These are phyloP conservation scores for Cyclostephanos tholiformis DNA, from an alignment of 108 stramenopile genomes.

Conservation along the genomic window DNA sequence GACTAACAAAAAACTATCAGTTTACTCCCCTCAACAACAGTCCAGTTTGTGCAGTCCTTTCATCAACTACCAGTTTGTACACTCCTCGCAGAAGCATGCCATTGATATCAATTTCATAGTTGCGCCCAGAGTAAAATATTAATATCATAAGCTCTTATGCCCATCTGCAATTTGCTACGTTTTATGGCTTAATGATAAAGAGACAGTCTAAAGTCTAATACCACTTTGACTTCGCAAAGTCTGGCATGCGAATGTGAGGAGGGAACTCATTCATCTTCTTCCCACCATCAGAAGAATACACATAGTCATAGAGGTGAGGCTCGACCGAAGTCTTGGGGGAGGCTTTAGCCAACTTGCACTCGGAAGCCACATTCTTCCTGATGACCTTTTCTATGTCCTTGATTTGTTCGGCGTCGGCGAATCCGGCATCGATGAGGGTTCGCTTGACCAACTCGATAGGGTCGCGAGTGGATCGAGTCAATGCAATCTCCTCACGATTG, in stretches of 20 bases:
- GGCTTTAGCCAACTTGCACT: constrained; percentile 88
- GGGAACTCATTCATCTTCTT: constrained; percentile 68
- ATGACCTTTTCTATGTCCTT: constrained; percentile 97
- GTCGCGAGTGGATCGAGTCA: constrained; percentile 95
- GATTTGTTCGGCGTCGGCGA: constrained; percentile 90
- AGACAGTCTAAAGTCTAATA: constrained; percentile 22
- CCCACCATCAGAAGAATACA: constrained; percentile 65
- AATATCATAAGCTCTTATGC: neutral
- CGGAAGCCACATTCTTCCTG: constrained; percentile 90
- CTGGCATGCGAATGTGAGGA: constrained; percentile 86
- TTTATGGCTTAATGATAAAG: neutral
- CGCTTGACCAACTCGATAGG: constrained; percentile 98
- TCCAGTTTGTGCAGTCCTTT: too few relatives aligned
- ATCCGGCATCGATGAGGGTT: constrained; percentile 87
- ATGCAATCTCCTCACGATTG: constrained; percentile 98
- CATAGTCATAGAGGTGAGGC: constrained; percentile 60
- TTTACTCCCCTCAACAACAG: neutral
- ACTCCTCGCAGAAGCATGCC: too few relatives aligned
- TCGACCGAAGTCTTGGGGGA: constrained; percentile 53
- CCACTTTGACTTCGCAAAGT: constrained; percentile 71
- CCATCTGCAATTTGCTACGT: neutral
- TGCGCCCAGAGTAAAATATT: too few relatives aligned
- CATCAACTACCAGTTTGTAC: too few relatives aligned
- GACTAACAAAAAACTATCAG: neutral
- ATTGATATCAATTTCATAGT: too few relatives aligned